Conservation (phyloP, 805 yeast species). For the Kazachstania viticola region DNA sequence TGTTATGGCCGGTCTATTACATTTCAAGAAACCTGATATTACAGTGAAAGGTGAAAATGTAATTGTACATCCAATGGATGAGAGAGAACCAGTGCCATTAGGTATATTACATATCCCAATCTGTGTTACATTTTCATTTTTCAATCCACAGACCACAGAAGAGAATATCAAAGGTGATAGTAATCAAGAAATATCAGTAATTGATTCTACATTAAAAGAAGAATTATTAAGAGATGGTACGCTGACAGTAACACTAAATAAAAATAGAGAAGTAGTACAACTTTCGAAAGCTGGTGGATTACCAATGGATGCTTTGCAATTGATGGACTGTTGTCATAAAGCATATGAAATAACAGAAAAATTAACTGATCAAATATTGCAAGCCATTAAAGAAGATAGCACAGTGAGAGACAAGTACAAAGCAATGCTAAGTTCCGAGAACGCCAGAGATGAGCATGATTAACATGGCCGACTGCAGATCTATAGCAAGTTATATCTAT, state of each 20-base stretch:
- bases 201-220: conserved; percentile 72
- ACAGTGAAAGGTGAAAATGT: conserved; percentile 56
- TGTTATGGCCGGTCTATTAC: conserved; percentile 75
- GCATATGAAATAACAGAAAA: conserved; percentile 54
- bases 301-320: conserved; percentile 58
- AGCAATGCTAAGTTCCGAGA: conserved; percentile 25
- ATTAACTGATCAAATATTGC: conserved; percentile 53
- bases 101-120: conserved; percentile 83
- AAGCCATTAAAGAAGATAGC: conserved; percentile 44
- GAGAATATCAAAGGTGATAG: conserved; percentile 60
- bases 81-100: conserved; percentile 78
- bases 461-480: too few species aligned
- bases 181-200: conserved; percentile 46
- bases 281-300: conserved; percentile 83
- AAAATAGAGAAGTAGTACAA: conserved; percentile 85
- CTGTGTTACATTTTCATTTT: conserved; percentile 82
- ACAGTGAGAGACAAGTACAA: conserved; percentile 31
- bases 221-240: conserved; percentile 68
- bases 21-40: conserved; percentile 75
- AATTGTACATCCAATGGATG: conserved; percentile 61
- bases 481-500: too few species aligned
- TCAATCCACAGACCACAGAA: conserved; percentile 52
- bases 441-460: conserved; percentile 14
- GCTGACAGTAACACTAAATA: conserved; percentile 76
- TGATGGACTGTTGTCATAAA: conserved; percentile 56